Evolutionary conservation across 2,329 filamentous ascomycete species (phyloP).

Genomic region (Rutstroemia sp.): DNA sequence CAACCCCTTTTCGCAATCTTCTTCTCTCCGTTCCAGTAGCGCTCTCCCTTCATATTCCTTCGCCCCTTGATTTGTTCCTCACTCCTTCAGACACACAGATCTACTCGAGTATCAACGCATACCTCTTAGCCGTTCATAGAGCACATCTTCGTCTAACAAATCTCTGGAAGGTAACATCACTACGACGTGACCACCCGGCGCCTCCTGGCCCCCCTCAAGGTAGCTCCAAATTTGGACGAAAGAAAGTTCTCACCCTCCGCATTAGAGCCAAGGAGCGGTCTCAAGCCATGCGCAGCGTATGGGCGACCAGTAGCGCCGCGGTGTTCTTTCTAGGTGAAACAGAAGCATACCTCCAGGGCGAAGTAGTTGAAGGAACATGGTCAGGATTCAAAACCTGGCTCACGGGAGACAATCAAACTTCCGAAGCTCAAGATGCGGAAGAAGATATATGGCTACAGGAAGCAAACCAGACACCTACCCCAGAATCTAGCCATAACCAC

Average conservation of each 20-base stretch:
- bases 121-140: slow-evolving; percentile 76
- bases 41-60: slow-evolving; percentile 64
- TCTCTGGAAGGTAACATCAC: slow-evolving; percentile 76
- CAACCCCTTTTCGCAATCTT: slow-evolving; percentile 66
- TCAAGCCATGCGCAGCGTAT: slow-evolving; percentile 68
- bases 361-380: slow-evolving; percentile 78
- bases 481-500: slow-evolving; percentile 37
- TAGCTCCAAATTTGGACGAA: slow-evolving; percentile 51
- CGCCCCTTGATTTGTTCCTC: slow-evolving; percentile 83
- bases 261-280: slow-evolving; percentile 56
- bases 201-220: slow-evolving; percentile 59
- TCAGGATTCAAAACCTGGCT: slow-evolving; percentile 74
- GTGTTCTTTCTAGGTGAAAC: slow-evolving; percentile 86
- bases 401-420: slow-evolving; percentile 26
- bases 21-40: slow-evolving; percentile 70
- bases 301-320: slow-evolving; percentile 82
- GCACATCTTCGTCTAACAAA: slow-evolving; percentile 79
- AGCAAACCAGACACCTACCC: slow-evolving; percentile 15
- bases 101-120: slow-evolving; percentile 82
- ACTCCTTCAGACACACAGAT: slow-evolving; percentile 65
- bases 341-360: slow-evolving; percentile 81
- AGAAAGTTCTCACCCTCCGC: slow-evolving; percentile 54
- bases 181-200: slow-evolving; percentile 70
- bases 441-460: slow-evolving; percentile 38
- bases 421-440: slow-evolving; percentile 18